These are phyloP conservation scores for Ascomycota sp. DNA, from an alignment of 2,329 filamentous ascomycete species.

Conservation along the genomic window DNA sequence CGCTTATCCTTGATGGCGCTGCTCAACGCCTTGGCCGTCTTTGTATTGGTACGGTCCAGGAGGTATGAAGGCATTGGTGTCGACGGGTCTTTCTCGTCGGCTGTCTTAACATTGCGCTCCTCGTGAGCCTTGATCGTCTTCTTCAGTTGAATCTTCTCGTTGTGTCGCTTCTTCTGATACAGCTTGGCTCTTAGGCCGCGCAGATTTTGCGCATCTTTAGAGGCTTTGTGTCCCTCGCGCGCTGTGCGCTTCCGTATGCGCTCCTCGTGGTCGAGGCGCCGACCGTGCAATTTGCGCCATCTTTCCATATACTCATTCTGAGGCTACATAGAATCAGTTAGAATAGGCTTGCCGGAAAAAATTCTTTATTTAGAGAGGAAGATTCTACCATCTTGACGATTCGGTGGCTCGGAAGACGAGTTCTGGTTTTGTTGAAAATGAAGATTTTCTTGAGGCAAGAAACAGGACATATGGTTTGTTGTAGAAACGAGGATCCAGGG, in stretches of 20 bases:
- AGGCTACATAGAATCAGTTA: conserved; percentile 28
- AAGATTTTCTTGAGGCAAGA: too few relatives aligned
- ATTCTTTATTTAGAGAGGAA: background rate
- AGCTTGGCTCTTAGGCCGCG: conserved; percentile 83
- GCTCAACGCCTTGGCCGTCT: conserved; percentile 47
- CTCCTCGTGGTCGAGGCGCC: conserved; percentile 61
- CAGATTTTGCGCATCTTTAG: conserved; percentile 81
- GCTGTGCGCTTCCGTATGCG: conserved; percentile 69
- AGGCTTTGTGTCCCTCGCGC: conserved; percentile 73
- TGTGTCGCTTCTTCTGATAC: conserved; percentile 78
- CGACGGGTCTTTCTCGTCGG: conserved; percentile 55
- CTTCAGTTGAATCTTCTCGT: conserved; percentile 97
- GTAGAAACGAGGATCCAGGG: too few relatives aligned
- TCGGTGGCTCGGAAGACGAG: too few relatives aligned
- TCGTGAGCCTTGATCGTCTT: conserved; percentile 90
- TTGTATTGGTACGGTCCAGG: conserved; percentile 54
- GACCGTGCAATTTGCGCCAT: conserved; percentile 37
- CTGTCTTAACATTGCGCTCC: conserved; percentile 85
- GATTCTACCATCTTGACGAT: conserved; percentile 13
- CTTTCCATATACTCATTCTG: conserved; percentile 67
- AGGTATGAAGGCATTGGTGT: conserved; percentile 83
- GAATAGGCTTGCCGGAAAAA: background rate
- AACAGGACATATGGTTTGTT: too few relatives aligned
- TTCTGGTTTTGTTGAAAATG: background rate
- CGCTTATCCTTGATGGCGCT: conserved; percentile 92